Evolutionary conservation across 495 filamentous ascomycete genomes (phyloP), one percentile per base, ranked within the genome.

Genomic region (Ramalina intermedia): DNA sequence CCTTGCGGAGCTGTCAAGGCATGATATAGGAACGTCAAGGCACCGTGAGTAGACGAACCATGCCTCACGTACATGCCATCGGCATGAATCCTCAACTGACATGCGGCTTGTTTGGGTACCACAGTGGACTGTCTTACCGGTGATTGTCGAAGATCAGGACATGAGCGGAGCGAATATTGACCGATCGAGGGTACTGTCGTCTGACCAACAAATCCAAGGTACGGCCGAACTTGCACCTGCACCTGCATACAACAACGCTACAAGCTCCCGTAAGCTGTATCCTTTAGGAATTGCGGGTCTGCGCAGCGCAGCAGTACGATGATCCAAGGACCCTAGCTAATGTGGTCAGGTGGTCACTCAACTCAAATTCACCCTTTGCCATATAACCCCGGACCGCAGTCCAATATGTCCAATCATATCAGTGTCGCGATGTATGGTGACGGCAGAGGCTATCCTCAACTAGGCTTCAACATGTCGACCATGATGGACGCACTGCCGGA

Each of bases 401-500:
- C 51, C 61, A 42, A 57, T 49, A 26, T 50, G 8, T 24, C 44
- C 16, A 57, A 58, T 38, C 61, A 66, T 37, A 53, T 54, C 26
- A 49, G 29, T 33, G 8, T 13, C 12, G 29, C 29, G 12, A 33
- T 33, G 29, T 33, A 33, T 11, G 29, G 29, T 33, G 29, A 33
- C 29, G 8, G 29, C 44, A 27, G 54, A 66, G 60, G 48, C 43
- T 51, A 12, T 43, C 45, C 13, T 48, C 61, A 18, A 55, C 67
- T 29, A 33, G 45, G 56, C 14, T 62, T 75, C 49, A 70, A 65
- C 48, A 73, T 76, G 72, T 58, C 58, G 26, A 59, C 61, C 21
- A 69, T 76, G 64, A 55, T 52, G 18, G 69, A 69, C 21, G 55
- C 67, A 27, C 55, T 78, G 3, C 72, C 73, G 37, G 57, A 60